phyloP scores from a whole-genome alignment of 2,329 filamentous ascomycete species.

The Pseudogymnoascus sp. region DNA sequence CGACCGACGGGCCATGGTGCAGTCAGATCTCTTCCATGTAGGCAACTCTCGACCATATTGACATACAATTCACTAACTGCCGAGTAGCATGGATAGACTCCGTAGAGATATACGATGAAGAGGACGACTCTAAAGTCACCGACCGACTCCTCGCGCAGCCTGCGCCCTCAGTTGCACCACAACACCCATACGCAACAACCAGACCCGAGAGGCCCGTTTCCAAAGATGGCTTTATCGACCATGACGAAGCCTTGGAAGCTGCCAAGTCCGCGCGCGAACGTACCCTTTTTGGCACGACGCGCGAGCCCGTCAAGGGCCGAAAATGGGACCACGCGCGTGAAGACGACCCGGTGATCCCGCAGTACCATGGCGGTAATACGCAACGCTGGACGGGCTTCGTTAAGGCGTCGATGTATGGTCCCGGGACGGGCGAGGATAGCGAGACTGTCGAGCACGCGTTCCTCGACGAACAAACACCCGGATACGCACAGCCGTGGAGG shows the following conservation, averaged over 20 bases:
- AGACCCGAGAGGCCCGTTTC: conserved; percentile 7
- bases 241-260: conserved; percentile 19
- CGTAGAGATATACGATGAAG: conserved; percentile 24
- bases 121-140: conserved; percentile 15
- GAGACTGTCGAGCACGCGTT: conserved; percentile 25
- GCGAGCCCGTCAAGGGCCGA: conserved; percentile 27
- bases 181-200: conserved; percentile 23
- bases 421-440: conserved; percentile 21
- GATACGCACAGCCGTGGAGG: conserved; percentile 30
- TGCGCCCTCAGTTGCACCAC: conserved; percentile 22
- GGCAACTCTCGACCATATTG: not conserved
- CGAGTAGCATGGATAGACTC: conserved; percentile 29
- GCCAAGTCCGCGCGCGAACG: conserved; percentile 23
- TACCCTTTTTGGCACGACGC: conserved; percentile 27
- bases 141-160: conserved; percentile 22
- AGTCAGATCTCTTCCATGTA: conserved; percentile 5
- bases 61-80: conserved; percentile 12
- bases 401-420: conserved; percentile 28
- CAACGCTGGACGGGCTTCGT: conserved; percentile 27
- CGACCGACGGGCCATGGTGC: not conserved
- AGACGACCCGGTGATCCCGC: conserved; percentile 29
- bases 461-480: conserved; percentile 26
- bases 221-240: conserved; percentile 28
- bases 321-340: conserved; percentile 32
- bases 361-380: conserved; percentile 18